phyloP scores from a whole-genome alignment of 1,284 basidiomycete genomes.

The Ceratobasidium sp. region DNA sequence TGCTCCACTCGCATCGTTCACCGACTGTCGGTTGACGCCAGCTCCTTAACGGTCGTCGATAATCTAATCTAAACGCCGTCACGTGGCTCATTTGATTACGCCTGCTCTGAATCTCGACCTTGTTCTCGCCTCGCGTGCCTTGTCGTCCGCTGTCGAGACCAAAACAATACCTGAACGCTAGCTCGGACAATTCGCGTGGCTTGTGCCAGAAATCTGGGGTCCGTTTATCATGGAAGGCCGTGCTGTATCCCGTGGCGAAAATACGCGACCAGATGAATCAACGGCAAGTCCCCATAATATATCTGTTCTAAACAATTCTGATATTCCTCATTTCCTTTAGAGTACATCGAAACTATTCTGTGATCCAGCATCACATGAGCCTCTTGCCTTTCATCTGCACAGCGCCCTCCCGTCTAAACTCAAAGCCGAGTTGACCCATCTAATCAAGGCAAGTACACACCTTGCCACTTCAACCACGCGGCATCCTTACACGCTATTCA shows the following conservation, averaged over 20 bases:
- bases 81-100: not conserved
- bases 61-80: slow-evolving; percentile 33
- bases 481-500: not conserved
- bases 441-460: slow-evolving; percentile 31
- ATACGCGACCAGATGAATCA: not conserved
- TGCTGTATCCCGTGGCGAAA: slow-evolving; percentile 1
- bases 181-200: not conserved
- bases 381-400: slow-evolving; percentile 18
- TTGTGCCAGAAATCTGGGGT: not conserved
- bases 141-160: not conserved
- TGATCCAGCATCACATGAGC: slow-evolving; percentile 1
- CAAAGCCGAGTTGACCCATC: slow-evolving; percentile 22
- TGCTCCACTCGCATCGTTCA: not conserved
- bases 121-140: not conserved
- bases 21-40: not conserved
- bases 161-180: not conserved
- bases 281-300: slow-evolving; percentile 20
- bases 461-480: not conserved
- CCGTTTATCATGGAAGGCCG: slow-evolving; percentile 11
- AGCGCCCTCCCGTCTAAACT: slow-evolving; percentile 19
- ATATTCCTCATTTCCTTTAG: not conserved
- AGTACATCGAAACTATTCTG: slow-evolving; percentile 8
- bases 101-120: not conserved
- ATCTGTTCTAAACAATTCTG: not conserved
- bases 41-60: no score